Conservation (phyloP, 768 basidiomycete species). For the Chalciporus piperatus region DNA sequence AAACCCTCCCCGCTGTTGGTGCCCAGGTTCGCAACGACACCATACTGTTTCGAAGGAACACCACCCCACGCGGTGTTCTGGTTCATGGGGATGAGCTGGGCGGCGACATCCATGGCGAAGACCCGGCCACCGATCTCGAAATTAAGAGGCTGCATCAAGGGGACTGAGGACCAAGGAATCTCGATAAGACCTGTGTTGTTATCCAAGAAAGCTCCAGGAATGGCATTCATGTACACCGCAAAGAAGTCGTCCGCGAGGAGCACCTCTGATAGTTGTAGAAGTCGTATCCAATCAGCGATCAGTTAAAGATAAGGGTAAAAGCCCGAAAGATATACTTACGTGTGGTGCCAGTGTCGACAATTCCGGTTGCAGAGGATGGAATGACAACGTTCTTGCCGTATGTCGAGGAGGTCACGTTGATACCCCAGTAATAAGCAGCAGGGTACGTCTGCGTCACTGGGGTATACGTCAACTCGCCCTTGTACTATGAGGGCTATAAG, state of each 20-base stretch:
- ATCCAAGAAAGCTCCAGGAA: constrained; percentile 11
- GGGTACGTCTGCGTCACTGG: constrained; percentile 28
- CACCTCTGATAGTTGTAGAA: constrained; percentile 9
- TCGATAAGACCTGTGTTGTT: constrained; percentile 5
- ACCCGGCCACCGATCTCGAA: constrained; percentile 6
- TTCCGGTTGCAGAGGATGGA: constrained; percentile 22
- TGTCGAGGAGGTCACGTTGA: constrained; percentile 21
- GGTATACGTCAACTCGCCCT: constrained; percentile 21
- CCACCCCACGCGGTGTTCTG: constrained; percentile 12
- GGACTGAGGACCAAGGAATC: constrained; percentile 12
- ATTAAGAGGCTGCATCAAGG: constrained; percentile 10
- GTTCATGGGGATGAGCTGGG: constrained; percentile 12
- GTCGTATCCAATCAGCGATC: not conserved
- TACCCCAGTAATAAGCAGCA: constrained; percentile 27
- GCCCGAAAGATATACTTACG: constrained; percentile 6
- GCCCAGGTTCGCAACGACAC: constrained; percentile 1
- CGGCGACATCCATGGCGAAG: constrained; percentile 12
- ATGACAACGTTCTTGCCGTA: constrained; percentile 17
- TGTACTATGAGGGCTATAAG: constrained; percentile 12
- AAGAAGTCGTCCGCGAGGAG: constrained; percentile 24
- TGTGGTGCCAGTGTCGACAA: constrained; percentile 30
- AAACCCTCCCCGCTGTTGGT: constrained; percentile 2
- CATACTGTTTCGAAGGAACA: constrained; percentile 8
- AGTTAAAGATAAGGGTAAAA: not conserved
- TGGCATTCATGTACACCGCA: constrained; percentile 12